Conservation (phyloP, 148 eudicot genomes). For the Linanthus parryae region DNA sequence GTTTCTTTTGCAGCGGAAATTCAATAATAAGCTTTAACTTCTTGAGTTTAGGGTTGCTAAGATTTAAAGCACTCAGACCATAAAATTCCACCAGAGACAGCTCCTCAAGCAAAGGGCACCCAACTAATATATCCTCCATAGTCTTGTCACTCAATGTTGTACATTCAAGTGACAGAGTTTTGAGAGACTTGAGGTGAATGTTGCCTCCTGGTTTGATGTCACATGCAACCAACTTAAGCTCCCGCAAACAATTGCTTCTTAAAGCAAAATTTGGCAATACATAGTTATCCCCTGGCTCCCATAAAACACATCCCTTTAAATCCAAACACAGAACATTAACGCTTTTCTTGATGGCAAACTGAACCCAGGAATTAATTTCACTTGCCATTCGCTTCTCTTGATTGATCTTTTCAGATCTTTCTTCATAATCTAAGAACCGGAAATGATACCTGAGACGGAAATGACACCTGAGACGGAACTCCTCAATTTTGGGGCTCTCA, state of each 20-base stretch:
- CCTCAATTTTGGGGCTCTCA: background rate
- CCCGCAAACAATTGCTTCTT: background rate
- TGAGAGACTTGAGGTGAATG: background rate
- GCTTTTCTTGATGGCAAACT: background rate
- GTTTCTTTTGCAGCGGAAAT: too few relatives aligned
- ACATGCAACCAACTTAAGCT: background rate
- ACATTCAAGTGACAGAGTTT: background rate
- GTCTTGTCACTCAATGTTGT: background rate
- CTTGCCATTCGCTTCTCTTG: background rate
- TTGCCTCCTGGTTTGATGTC: background rate
- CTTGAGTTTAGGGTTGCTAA: background rate
- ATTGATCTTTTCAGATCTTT: too few relatives aligned
- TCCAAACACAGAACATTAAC: background rate
- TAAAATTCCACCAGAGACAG: background rate
- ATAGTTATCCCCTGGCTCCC: background rate
- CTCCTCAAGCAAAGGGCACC: background rate
- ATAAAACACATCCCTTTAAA: background rate
- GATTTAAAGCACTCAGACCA: background rate
- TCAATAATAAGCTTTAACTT: background rate
- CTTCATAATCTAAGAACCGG: background rate
- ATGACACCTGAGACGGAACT: background rate
- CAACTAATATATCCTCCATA: background rate
- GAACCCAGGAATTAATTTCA: conserved; percentile 1
- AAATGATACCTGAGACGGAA: background rate
- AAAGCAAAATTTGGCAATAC: conserved; percentile 1